Percentiles rank a stretch among this genome's conserved stretches.
Evolutionary conservation across 257 asterid species (phyloP).

Genomic region (Solanum bulbocastanum): DNA sequence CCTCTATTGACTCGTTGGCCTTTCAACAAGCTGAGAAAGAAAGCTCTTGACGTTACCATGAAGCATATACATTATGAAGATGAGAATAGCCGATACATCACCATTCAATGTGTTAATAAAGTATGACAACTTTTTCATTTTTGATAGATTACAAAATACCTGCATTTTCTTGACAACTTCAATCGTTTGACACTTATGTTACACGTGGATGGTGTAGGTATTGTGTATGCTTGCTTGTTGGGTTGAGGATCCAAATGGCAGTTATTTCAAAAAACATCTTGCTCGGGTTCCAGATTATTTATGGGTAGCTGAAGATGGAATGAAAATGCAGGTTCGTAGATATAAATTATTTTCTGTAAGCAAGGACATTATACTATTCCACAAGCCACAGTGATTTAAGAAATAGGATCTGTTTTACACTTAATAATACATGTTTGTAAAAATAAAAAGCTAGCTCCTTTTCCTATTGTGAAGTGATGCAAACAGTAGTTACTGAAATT

Average conservation of each 20-base stretch:
- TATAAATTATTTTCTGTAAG: background rate
- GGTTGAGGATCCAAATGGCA: conserved; percentile 73
- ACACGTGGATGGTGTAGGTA: conserved; percentile 5
- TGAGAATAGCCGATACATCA: conserved; percentile 58
- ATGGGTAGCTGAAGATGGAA: conserved; percentile 78
- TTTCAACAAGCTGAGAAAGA: conserved; percentile 45
- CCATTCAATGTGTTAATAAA: conserved; percentile 60
- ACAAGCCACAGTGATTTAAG: background rate
- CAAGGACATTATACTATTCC: background rate
- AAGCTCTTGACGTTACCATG: conserved; percentile 55
- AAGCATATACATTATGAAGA: conserved; percentile 69
- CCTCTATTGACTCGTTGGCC: conserved; percentile 72
- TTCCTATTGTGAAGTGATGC: background rate
- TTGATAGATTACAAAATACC: background rate
- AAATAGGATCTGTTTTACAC: background rate
- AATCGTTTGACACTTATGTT: background rate
- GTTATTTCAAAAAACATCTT: conserved; percentile 63
- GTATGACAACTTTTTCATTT: background rate
- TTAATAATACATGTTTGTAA: background rate
- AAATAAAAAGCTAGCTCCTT: background rate
- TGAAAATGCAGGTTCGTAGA: conserved; percentile 61
- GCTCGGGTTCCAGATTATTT: conserved; percentile 61
- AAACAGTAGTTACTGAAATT: background rate
- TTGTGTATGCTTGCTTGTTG: conserved; percentile 74
- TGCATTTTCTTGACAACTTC: background rate